These are phyloP conservation scores for Polychaeton citri DNA, from an alignment of 2,329 filamentous ascomycete genomes.

Conservation along the genomic window DNA sequence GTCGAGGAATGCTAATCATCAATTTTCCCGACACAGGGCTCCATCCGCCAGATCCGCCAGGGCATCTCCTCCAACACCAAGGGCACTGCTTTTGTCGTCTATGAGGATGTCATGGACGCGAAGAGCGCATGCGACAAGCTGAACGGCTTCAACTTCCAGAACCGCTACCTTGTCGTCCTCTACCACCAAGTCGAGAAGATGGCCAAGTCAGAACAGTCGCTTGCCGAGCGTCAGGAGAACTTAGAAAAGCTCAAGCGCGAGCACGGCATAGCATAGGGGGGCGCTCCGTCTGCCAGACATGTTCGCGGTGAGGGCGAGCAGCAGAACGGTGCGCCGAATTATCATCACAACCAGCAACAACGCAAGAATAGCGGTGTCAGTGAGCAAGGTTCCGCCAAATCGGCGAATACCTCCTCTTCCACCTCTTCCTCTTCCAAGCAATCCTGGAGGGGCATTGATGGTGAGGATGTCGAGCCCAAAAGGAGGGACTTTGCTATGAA, in stretches of 20 bases:
- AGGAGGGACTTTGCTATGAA: neutral
- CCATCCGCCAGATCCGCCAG: slow-evolving; percentile 82
- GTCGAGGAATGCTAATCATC: neutral
- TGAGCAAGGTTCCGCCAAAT: neutral
- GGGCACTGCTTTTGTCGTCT: slow-evolving; percentile 97
- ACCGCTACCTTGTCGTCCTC: slow-evolving; percentile 86
- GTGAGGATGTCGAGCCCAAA: neutral
- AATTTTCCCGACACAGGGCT: slow-evolving; percentile 1
- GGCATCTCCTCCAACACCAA: slow-evolving; percentile 96
- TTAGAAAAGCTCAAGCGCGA: slow-evolving; percentile 97
- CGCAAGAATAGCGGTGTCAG: neutral
- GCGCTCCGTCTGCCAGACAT: slow-evolving; percentile 6
- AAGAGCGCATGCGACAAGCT: slow-evolving; percentile 99
- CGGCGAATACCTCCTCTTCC: neutral
- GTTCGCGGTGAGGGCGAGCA: slow-evolving; percentile 1
- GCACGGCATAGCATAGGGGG: slow-evolving; percentile 83
- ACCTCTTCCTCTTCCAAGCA: neutral
- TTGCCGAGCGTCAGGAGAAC: slow-evolving; percentile 87
- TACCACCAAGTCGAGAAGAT: slow-evolving; percentile 71
- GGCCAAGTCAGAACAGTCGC: slow-evolving; percentile 65
- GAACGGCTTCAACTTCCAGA: slow-evolving; percentile 99
- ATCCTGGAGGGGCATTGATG: neutral
- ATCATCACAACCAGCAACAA: neutral
- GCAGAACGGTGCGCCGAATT: neutral
- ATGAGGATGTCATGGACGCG: slow-evolving; percentile 97